Percentiles rank a stretch among this genome's conserved stretches.
Evolutionary conservation across 495 filamentous ascomycete species (phyloP).

Genomic region (Penicillium psychrofluorescens): DNA sequence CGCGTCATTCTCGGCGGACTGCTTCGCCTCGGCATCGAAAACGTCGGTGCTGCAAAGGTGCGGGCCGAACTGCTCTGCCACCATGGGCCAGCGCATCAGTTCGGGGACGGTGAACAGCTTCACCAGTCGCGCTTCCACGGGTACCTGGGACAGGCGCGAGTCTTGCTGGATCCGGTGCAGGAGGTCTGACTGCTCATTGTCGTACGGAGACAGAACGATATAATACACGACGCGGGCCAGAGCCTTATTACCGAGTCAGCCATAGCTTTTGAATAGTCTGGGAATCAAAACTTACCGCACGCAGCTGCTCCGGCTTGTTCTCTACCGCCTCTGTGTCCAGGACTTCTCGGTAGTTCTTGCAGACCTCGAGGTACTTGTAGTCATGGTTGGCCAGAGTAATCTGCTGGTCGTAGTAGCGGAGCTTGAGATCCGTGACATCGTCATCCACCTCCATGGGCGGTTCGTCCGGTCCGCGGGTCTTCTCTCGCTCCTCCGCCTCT

Average conservation of each 20-base stretch:
- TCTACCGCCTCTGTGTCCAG: slow-evolving; percentile 91
- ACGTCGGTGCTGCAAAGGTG: slow-evolving; percentile 89
- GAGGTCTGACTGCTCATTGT: slow-evolving; percentile 97
- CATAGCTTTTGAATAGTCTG: background rate
- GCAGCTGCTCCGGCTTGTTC: slow-evolving; percentile 76
- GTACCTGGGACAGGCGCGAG: slow-evolving; percentile 57
- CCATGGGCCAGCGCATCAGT: slow-evolving; percentile 95
- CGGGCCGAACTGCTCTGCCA: slow-evolving; percentile 76
- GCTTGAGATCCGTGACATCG: slow-evolving; percentile 92
- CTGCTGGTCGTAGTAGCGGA: slow-evolving; percentile 94
- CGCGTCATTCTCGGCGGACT: slow-evolving; percentile 66
- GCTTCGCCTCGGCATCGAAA: slow-evolving; percentile 53
- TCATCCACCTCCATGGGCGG: slow-evolving; percentile 70
- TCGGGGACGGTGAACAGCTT: slow-evolving; percentile 94
- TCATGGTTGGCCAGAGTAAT: slow-evolving; percentile 93
- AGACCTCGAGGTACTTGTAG: slow-evolving; percentile 90
- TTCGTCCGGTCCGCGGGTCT: slow-evolving; percentile 61
- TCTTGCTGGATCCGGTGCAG: slow-evolving; percentile 79
- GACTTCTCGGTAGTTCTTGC: slow-evolving; percentile 95
- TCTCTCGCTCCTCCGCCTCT: slow-evolving; percentile 72
- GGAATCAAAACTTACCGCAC: slow-evolving; percentile 54
- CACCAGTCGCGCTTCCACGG: slow-evolving; percentile 70
- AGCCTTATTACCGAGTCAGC: background rate
- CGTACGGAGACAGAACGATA: slow-evolving; percentile 90
- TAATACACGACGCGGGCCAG: slow-evolving; percentile 95